A percentile compares a stretch with the other conserved stretches of the same genome.
These are phyloP conservation scores for Jacaranda copaia DNA, from an alignment of 257 asterid species.

Conservation along the genomic window DNA sequence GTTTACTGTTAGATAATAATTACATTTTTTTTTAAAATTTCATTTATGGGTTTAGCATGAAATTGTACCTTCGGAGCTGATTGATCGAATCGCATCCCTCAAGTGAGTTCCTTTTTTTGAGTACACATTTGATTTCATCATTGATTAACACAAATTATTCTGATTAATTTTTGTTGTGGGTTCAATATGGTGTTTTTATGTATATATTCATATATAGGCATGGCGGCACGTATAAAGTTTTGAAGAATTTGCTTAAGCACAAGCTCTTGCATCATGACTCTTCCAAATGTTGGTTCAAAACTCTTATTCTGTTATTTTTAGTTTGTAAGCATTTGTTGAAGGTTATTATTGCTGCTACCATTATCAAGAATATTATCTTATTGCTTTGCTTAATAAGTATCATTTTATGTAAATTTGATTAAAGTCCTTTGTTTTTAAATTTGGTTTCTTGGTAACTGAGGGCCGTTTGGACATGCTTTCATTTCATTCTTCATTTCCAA, in stretches of 20 bases:
- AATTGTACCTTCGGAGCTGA: constrained; percentile 87
- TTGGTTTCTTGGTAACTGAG: not conserved
- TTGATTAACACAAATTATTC: not conserved
- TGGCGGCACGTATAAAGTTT: constrained; percentile 95
- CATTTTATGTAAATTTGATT: not conserved
- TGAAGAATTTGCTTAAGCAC: constrained; percentile 96
- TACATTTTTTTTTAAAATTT: not conserved
- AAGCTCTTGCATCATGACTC: constrained; percentile 96
- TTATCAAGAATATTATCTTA: not conserved
- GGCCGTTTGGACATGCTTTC: too few relatives aligned
- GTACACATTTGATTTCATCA: not conserved
- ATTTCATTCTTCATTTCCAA: too few relatives aligned
- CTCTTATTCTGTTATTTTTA: not conserved
- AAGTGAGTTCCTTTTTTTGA: constrained; percentile 53
- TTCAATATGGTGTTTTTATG: constrained; percentile 8
- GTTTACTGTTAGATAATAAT: not conserved
- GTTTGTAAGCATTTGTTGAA: not conserved
- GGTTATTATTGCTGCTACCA: not conserved
- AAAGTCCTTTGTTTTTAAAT: not conserved
- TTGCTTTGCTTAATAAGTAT: not conserved
- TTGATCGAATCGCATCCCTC: constrained; percentile 79
- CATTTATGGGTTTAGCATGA: constrained; percentile 65
- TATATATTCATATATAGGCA: constrained; percentile 58
- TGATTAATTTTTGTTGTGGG: not conserved
- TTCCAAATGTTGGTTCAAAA: constrained; percentile 75